Percentiles rank a stretch among this genome's conserved stretches.
Evolutionary conservation across 2,329 filamentous ascomycete species (phyloP).

Genomic region (Diplodia scrobiculata): DNA sequence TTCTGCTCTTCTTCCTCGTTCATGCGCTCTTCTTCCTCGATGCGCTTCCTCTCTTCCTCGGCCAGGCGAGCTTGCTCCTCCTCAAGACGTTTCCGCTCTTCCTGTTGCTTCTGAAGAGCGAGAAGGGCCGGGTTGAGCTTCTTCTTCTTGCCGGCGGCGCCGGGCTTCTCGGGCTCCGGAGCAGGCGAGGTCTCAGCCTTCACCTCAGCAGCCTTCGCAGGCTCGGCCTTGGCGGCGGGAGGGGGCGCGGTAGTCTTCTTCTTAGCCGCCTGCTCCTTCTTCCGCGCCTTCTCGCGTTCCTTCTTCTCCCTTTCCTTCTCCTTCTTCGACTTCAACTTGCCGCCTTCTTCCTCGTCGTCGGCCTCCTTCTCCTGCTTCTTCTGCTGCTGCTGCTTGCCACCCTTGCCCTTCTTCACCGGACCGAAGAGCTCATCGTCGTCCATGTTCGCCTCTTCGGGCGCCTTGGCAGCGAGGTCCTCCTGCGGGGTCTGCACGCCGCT

Average conservation of each 20-base stretch:
- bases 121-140: slow-evolving; percentile 77
- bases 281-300: slow-evolving; percentile 95
- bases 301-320: slow-evolving; percentile 99
- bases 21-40: slow-evolving; percentile 66
- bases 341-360: slow-evolving; percentile 40
- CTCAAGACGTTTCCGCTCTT: slow-evolving; percentile 66
- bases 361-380: slow-evolving; percentile 37
- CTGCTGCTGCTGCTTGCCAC: slow-evolving; percentile 47
- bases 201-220: slow-evolving; percentile 49
- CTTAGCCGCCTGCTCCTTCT: slow-evolving; percentile 81
- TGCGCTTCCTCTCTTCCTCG: slow-evolving; percentile 65
- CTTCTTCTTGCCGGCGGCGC: slow-evolving; percentile 73
- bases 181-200: slow-evolving; percentile 43
- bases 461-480: slow-evolving; percentile 62
- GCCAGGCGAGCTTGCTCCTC: slow-evolving; percentile 63
- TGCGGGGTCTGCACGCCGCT: slow-evolving; percentile 40
- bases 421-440: slow-evolving; percentile 79
- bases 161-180: slow-evolving; percentile 40
- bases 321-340: slow-evolving; percentile 83
- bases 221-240: slow-evolving; percentile 48
- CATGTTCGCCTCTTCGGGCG: slow-evolving; percentile 73
- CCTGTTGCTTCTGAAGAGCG: slow-evolving; percentile 78
- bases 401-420: slow-evolving; percentile 70
- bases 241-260: slow-evolving; percentile 60
- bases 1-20: slow-evolving; percentile 69